These are phyloP conservation scores for Monosporascus sp. DNA, from an alignment of 2,329 filamentous ascomycete species.

Conservation along the genomic window DNA sequence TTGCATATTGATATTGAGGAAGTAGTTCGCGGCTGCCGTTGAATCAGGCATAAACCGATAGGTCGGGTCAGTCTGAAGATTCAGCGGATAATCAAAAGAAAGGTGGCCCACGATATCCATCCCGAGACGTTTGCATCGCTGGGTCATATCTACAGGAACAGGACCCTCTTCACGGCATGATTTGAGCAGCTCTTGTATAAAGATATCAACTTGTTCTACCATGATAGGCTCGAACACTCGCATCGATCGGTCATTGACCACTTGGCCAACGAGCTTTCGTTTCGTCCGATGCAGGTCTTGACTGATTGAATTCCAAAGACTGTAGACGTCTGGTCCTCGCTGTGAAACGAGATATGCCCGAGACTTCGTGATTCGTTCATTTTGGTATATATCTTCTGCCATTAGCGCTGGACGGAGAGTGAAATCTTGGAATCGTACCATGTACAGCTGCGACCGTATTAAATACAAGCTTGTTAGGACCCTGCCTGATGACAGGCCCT, in stretches of 20 bases:
- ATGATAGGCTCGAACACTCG: conserved; percentile 3
- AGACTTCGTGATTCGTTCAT: conserved; percentile 5
- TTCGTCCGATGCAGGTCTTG: conserved; percentile 2
- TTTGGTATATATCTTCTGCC: conserved; percentile 7
- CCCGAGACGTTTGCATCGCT: neutral
- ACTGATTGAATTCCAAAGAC: conserved; percentile 6
- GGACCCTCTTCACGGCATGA: neutral
- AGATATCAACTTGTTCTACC: conserved; percentile 1
- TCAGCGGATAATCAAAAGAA: conserved; percentile 1
- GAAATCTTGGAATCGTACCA: neutral
- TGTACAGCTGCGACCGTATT: conserved; percentile 2
- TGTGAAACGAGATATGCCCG: conserved; percentile 5
- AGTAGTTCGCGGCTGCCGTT: neutral
- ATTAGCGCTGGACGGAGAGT: neutral
- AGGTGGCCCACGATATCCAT: conserved; percentile 4
- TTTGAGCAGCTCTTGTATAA: neutral
- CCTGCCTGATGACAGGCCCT: conserved; percentile 4
- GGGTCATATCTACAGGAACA: neutral
- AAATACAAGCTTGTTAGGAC: conserved; percentile 5
- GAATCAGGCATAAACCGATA: neutral
- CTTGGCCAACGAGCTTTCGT: neutral
- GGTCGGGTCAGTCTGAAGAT: neutral
- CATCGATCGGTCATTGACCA: neutral
- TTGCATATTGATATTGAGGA: neutral
- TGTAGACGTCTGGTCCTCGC: neutral